Base-by-base conservation (phyloP, 106 monocot species). In the Alisma plantagoaquatica region DNA sequence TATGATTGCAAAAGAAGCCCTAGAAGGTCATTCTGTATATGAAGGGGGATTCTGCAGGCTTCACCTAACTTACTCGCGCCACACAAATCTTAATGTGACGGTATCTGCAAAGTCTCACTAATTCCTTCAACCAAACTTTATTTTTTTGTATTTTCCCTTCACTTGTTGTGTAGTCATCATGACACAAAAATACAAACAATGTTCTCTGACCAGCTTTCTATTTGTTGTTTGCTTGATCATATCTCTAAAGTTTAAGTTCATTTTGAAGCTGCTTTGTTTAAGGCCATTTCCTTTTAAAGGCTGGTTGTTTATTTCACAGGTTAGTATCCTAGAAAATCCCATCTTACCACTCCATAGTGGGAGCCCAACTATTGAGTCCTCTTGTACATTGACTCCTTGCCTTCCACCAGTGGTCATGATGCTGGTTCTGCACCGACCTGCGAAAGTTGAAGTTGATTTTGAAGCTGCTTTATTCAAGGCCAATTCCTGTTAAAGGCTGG, bases 11-110 rank as follows among this genome's bases (percentile, higher is more conserved):
- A 79, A 79, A 43, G 55, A 70, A 24, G 57, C 74, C n/a, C 48
- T 79, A 21, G 74, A 79, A 66, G 79, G 79, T 11, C 79, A 79
- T 49, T 65, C 69, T 28, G 66, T 79, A 26, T 79, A 79, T 60
- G 79, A 74, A 22, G 79, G 79, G 26, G 79, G 79, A 20, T 79
- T 54, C 57, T 79, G 79, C 70, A 79, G 65, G 64, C 73, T 79
- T 63, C 74, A 70, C 38, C 69, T 79, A 1, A 54, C 73, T 44
- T 79, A 65, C 31, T 79, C 79, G 20, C 69, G 74, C 22, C 79
- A 79, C 26, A 79, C 79, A n/a, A 60, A 69, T 70, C 61, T 79
- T 5, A 79, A 66, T 61, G 74, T 79, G 11, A 73, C 74, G 79
- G 79, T 74, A 69, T 10, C 10, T 18, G 33, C 25, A 9, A 53